These are phyloP conservation scores for Saccharomycopsis crataegensis DNA, from an alignment of 1,139 yeast species.

Conservation along the genomic window DNA sequence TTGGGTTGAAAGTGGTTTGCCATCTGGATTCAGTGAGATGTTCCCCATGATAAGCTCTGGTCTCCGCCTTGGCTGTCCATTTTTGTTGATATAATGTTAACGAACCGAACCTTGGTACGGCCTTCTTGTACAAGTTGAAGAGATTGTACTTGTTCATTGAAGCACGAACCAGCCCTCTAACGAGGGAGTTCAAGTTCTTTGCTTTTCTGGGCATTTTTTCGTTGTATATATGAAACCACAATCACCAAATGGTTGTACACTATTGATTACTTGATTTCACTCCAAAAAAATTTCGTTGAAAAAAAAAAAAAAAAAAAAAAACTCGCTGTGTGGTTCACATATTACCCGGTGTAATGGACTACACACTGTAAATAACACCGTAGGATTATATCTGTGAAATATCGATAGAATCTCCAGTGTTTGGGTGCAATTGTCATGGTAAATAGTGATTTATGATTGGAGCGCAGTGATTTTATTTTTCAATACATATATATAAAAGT, in stretches of 20 bases:
- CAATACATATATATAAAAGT: no score
- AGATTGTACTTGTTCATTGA: constrained; percentile 90
- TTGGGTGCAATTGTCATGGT: no score
- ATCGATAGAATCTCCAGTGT: no score
- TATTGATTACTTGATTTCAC: neutral
- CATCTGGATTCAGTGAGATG: constrained; percentile 80
- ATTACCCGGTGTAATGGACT: no score
- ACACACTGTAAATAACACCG: no score
- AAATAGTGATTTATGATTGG: no score
- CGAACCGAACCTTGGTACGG: constrained; percentile 42
- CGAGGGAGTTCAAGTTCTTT: constrained; percentile 47
- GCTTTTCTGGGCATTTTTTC: constrained; percentile 55
- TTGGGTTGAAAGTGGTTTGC: constrained; percentile 64
- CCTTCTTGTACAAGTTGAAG: constrained; percentile 75
- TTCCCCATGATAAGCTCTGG: constrained; percentile 95
- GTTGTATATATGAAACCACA: no score
- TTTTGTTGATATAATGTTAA: constrained; percentile 80
- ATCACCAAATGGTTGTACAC: no score
- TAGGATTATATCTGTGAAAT: no score
- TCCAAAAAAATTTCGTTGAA: neutral
- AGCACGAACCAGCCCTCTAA: constrained; percentile 75
- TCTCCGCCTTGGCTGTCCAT: constrained; percentile 85
- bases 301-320: constrained; percentile 14
- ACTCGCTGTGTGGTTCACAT: no score
- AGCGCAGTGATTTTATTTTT: no score